Conservation (phyloP, 768 basidiomycete genomes). For the Russula virescens region DNA sequence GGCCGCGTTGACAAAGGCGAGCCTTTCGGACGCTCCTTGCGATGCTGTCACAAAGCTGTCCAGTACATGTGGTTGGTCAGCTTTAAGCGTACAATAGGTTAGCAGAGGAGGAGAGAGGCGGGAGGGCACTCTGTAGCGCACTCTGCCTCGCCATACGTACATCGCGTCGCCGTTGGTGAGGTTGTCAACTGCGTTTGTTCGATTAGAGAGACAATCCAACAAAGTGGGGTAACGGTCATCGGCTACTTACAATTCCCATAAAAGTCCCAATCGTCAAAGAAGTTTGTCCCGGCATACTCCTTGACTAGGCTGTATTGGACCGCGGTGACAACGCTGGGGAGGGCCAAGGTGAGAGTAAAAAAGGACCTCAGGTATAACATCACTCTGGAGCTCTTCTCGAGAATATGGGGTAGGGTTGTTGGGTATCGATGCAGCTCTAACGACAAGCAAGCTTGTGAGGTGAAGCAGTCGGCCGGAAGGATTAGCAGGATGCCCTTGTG, state of each 20-base stretch:
- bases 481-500: background rate
- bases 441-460: background rate
- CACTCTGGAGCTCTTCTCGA: background rate
- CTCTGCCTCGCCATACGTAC: conserved; percentile 29
- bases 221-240: background rate
- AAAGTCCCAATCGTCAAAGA: conserved; percentile 22
- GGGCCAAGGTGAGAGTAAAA: background rate
- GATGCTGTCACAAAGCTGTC: conserved; percentile 43
- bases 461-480: background rate
- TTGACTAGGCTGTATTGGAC: conserved; percentile 18
- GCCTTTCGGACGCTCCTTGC: conserved; percentile 41
- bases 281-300: conserved; percentile 14
- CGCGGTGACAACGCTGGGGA: conserved; percentile 6
- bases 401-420: background rate
- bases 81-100: background rate
- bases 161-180: conserved; percentile 60
- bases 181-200: conserved; percentile 48
- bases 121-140: background rate
- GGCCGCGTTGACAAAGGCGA: conserved; percentile 60
- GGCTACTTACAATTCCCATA: conserved; percentile 21
- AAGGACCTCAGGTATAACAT: background rate
- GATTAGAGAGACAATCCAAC: background rate
- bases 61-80: background rate
- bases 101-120: background rate
- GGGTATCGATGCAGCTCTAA: background rate